phyloP scores from a whole-genome alignment of 1,139 yeast species.

The Yamadazyma mexicana region DNA sequence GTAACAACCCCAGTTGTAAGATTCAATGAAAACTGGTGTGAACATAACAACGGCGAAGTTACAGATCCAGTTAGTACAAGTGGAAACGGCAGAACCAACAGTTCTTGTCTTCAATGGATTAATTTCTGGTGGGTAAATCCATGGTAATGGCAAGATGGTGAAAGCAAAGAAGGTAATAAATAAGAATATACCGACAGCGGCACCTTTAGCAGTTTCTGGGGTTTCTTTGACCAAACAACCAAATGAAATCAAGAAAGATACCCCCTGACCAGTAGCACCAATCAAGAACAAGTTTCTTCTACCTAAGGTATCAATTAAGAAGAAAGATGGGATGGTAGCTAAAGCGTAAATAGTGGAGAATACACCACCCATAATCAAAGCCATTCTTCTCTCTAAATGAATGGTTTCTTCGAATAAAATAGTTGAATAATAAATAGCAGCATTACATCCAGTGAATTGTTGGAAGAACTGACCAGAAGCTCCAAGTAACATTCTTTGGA shows the following conservation, averaged over 20 bases:
- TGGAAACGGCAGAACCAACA: conserved; percentile 51
- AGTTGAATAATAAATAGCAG: conserved; percentile 68
- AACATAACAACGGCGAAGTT: conserved; percentile 51
- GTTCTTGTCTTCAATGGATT: conserved; percentile 64
- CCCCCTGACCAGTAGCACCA: conserved; percentile 51
- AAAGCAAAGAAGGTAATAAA: conserved; percentile 56
- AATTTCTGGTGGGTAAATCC: conserved; percentile 64
- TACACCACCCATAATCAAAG: conserved; percentile 64
- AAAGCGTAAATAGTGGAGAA: conserved; percentile 62
- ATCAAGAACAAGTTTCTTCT: conserved; percentile 60
- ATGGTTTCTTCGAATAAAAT: conserved; percentile 60
- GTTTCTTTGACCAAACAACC: conserved; percentile 41
- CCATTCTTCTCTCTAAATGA: conserved; percentile 49
- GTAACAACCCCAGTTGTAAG: conserved; percentile 44
- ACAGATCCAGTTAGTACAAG: conserved; percentile 49
- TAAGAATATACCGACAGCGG: conserved; percentile 54
- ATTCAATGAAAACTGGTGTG: conserved; percentile 43
- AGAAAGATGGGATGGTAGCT: conserved; percentile 63
- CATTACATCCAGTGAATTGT: conserved; percentile 65
- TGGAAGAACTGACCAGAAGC: conserved; percentile 59
- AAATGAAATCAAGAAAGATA: conserved; percentile 41
- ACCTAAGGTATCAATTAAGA: conserved; percentile 62
- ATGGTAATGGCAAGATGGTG: conserved; percentile 58
- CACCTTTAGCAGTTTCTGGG: conserved; percentile 41
- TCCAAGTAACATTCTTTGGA: conserved; percentile 59